Conservation (phyloP, 176 grass and related monocot species). For the Typha latifolia region DNA sequence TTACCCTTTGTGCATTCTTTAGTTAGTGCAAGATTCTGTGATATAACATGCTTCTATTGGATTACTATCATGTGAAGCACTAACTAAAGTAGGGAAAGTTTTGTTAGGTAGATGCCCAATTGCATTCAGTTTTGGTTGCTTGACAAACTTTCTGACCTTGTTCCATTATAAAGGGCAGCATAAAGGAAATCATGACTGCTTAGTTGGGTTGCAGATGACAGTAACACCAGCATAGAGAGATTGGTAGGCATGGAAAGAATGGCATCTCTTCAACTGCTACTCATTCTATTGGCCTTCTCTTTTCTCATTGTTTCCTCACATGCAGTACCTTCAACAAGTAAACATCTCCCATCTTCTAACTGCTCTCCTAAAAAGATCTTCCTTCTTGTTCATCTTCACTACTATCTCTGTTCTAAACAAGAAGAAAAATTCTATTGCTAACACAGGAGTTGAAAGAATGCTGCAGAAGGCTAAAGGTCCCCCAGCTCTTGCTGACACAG, state of each 20-base stretch:
- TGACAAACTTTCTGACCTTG: slow-evolving; percentile 10
- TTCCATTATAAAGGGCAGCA: slow-evolving; percentile 29
- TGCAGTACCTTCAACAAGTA: slow-evolving; percentile 28
- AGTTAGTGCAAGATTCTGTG: too few species aligned
- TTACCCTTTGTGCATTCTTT: too few species aligned
- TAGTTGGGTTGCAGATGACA: slow-evolving; percentile 11
- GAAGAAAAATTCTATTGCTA: not conserved
- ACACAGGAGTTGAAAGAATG: not conserved
- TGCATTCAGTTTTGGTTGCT: slow-evolving; percentile 23
- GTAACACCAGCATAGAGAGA: slow-evolving; percentile 3
- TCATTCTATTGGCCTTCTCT: slow-evolving; percentile 17
- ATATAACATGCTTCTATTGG: too few species aligned
- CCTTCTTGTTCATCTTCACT: not conserved
- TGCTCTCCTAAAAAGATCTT: not conserved
- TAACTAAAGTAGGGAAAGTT: slow-evolving; percentile 8
- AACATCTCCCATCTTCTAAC: not conserved
- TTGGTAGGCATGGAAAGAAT: slow-evolving; percentile 15
- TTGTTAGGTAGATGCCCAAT: slow-evolving; percentile 47
- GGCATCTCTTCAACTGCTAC: slow-evolving; percentile 1
- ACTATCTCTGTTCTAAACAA: not conserved
- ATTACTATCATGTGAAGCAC: slow-evolving; percentile 8
- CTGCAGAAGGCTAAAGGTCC: not conserved
- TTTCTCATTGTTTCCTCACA: slow-evolving; percentile 16
- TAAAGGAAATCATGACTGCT: not conserved
- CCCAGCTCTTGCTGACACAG: not conserved